Conservation (phyloP, 768 basidiomycete species). For the Boletellus sp. region DNA sequence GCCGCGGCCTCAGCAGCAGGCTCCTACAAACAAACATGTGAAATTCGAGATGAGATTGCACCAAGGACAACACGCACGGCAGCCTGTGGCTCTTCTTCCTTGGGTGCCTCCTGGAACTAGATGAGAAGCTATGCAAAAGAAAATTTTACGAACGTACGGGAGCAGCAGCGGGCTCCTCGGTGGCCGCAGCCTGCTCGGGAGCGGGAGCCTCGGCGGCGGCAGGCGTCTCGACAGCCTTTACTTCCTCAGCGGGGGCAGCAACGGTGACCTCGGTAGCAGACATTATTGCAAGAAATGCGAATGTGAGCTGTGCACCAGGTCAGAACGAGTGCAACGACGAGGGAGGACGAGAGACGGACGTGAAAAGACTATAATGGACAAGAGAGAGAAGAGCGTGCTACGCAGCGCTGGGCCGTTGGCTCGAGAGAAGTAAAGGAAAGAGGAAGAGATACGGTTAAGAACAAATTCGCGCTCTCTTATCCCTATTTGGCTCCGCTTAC, state of each 20-base stretch:
- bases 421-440: conserved; percentile 58
- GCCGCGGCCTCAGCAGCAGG: conserved; percentile 29
- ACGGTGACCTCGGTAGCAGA: conserved; percentile 65
- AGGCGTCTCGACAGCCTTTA: conserved; percentile 44
- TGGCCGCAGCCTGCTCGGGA: conserved; percentile 22
- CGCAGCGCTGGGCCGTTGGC: conserved; percentile 50
- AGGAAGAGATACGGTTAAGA: conserved; percentile 41
- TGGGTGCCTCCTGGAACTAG: conserved; percentile 35
- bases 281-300: conserved; percentile 69
- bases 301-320: conserved; percentile 44
- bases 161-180: conserved; percentile 33
- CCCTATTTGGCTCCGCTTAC: conserved; percentile 41
- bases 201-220: conserved; percentile 28
- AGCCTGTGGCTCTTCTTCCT: conserved; percentile 38
- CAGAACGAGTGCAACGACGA: conserved; percentile 1
- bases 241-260: conserved; percentile 50
- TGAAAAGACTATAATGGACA: conserved; percentile 52
- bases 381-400: conserved; percentile 59
- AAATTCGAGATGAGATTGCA: neutral
- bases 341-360: conserved; percentile 32
- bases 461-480: conserved; percentile 39
- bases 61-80: conserved; percentile 30
- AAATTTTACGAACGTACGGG: conserved; percentile 30
- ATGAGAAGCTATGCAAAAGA: neutral
- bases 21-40: conserved; percentile 31